Evolutionary conservation across 768 basidiomycete species (phyloP).

Genomic region (Strobilomyces dryophilus): DNA sequence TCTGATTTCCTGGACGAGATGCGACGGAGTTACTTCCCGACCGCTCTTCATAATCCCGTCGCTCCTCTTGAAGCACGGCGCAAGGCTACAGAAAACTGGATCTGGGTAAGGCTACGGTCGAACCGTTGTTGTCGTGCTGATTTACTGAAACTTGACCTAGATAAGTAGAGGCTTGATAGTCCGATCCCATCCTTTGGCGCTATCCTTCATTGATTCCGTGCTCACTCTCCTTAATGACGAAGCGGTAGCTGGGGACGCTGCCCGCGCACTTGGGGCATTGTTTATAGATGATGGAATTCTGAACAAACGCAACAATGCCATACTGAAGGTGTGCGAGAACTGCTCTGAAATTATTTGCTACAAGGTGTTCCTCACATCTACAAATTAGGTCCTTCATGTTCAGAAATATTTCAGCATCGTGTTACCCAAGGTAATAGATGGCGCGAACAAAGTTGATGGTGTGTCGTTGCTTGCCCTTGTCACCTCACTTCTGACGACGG

Average conservation of each 20-base stretch:
- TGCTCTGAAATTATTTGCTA: not conserved
- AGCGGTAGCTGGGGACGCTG: constrained; percentile 65
- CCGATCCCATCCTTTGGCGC: constrained; percentile 59
- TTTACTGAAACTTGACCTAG: constrained; percentile 36
- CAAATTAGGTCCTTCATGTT: constrained; percentile 57
- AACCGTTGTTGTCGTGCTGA: not conserved
- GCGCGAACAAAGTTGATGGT: constrained; percentile 57
- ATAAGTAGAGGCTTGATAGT: constrained; percentile 76
- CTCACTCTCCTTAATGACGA: constrained; percentile 69
- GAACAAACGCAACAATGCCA: constrained; percentile 73
- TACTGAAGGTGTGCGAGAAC: constrained; percentile 58
- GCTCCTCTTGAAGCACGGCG: constrained; percentile 38
- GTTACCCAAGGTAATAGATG: constrained; percentile 70
- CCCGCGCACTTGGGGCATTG: constrained; percentile 67
- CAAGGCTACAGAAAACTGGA: constrained; percentile 56
- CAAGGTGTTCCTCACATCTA: not conserved
- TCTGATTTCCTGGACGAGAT: constrained; percentile 40
- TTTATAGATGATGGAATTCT: constrained; percentile 58
- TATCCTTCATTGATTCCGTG: constrained; percentile 55
- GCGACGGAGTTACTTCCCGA: constrained; percentile 46
- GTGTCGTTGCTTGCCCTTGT: constrained; percentile 15
- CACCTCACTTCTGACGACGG: not conserved
- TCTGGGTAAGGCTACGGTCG: constrained; percentile 51
- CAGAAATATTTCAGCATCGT: constrained; percentile 72
- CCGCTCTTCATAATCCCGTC: constrained; percentile 38